Conservation (phyloP, 2,329 filamentous ascomycete species). For the Davidsoniella eucalypti region DNA sequence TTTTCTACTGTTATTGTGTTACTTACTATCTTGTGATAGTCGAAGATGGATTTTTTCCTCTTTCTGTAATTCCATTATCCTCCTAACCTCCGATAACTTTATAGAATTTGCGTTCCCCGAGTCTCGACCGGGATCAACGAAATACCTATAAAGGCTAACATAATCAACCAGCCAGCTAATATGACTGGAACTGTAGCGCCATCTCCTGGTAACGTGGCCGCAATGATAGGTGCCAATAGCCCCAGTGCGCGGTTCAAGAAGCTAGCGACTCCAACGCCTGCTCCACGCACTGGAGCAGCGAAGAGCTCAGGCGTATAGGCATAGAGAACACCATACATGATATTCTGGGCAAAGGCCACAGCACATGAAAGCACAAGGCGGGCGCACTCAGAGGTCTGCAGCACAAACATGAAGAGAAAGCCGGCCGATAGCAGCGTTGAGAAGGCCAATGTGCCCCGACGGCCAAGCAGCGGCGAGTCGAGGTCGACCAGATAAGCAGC, state of each 20-base stretch:
- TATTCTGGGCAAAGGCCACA: slow-evolving; percentile 57
- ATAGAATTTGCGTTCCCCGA: no score
- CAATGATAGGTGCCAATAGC: slow-evolving; percentile 51
- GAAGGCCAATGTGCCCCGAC: slow-evolving; percentile 53
- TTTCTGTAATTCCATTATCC: no score
- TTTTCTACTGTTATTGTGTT: no score
- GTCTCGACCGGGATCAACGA: slow-evolving; percentile 42
- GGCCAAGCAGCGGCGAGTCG: slow-evolving; percentile 45
- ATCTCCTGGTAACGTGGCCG: slow-evolving; percentile 41
- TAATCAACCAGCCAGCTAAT: slow-evolving; percentile 37
- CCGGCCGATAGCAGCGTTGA: slow-evolving; percentile 51
- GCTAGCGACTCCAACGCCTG: slow-evolving; percentile 54
- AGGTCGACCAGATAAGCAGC: slow-evolving; percentile 57
- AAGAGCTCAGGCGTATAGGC: slow-evolving; percentile 66
- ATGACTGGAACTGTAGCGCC: slow-evolving; percentile 41
- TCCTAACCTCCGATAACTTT: no score
- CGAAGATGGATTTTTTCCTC: no score
- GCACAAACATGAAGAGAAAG: slow-evolving; percentile 52
- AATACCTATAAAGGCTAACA: slow-evolving; percentile 43
- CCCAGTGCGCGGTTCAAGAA: slow-evolving; percentile 54
- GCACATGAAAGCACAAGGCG: slow-evolving; percentile 48
- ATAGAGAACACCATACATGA: slow-evolving; percentile 64
- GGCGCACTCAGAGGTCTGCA: slow-evolving; percentile 36
- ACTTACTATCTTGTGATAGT: no score
- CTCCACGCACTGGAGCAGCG: slow-evolving; percentile 53